A percentile compares a stretch with the other conserved stretches of the same genome.
Evolutionary conservation across 441 rosid species (phyloP).

Genomic region (Bruguiera hainesii): DNA sequence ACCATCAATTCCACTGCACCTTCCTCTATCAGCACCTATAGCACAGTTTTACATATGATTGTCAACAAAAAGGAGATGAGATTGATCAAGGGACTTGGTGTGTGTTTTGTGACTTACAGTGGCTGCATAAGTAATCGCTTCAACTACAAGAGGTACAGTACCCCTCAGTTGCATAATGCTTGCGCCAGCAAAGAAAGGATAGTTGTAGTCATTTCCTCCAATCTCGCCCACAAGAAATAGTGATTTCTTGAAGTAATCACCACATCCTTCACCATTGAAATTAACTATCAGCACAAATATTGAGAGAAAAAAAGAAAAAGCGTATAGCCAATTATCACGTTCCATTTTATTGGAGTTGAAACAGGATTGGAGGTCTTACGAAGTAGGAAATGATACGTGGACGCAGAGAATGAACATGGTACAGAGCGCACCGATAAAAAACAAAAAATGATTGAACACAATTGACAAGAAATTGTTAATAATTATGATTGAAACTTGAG

Average conservation of each 20-base stretch:
- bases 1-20: slow-evolving; percentile 66
- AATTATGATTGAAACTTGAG: no score
- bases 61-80: no score
- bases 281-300: no score
- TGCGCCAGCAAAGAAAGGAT: slow-evolving; percentile 42
- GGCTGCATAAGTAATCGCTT: slow-evolving; percentile 42
- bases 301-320: not conserved
- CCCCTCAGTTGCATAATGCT: slow-evolving; percentile 35
- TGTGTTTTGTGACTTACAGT: slow-evolving; percentile 32
- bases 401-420: no score
- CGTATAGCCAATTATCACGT: no score
- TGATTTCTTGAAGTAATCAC: slow-evolving; percentile 49
- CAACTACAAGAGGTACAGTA: slow-evolving; percentile 47
- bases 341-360: no score
- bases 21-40: slow-evolving; percentile 59
- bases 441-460: no score
- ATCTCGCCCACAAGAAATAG: slow-evolving; percentile 79
- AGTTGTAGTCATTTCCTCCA: slow-evolving; percentile 82
- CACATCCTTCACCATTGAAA: slow-evolving; percentile 42
- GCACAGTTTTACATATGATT: not conserved
- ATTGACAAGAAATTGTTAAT: no score
- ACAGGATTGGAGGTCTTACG: no score
- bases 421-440: no score
- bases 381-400: no score
- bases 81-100: no score